Conservation (phyloP, 2,329 filamentous ascomycete species). For the Ustulina deusta region DNA sequence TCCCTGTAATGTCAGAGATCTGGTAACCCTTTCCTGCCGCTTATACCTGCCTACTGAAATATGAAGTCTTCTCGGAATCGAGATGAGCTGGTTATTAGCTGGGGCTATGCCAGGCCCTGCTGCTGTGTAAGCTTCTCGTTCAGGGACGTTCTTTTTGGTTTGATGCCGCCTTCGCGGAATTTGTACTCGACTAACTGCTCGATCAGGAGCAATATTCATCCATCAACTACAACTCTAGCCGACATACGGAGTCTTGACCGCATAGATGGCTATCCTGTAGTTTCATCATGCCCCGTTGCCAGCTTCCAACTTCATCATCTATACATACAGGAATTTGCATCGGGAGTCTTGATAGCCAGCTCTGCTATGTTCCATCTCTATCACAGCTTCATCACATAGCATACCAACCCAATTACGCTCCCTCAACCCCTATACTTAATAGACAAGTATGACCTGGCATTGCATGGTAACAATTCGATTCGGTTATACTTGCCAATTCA, state of each 20-base stretch:
- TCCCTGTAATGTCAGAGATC: slow-evolving; percentile 19
- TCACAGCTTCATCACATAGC: slow-evolving; percentile 21
- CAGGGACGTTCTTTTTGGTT: not conserved
- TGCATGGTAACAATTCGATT: not conserved
- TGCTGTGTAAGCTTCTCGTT: not conserved
- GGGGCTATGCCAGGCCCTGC: not conserved
- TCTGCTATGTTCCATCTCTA: too few species aligned
- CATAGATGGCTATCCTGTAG: not conserved
- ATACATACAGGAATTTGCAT: not conserved
- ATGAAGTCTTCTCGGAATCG: not conserved
- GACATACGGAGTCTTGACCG: not conserved
- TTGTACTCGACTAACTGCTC: not conserved
- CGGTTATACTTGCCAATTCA: not conserved
- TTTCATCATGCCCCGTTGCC: not conserved
- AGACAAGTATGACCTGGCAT: not conserved
- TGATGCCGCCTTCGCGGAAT: not conserved
- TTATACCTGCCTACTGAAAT: not conserved
- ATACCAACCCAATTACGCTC: not conserved
- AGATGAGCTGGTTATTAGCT: not conserved
- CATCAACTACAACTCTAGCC: not conserved
- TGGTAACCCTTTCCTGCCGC: not conserved
- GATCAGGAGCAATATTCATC: not conserved
- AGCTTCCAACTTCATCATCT: not conserved
- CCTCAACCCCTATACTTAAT: too few species aligned
- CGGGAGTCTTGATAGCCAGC: not conserved